Evolutionary conservation across 2,329 filamentous ascomycete genomes (phyloP).

Genomic region (Exophiala spinifera): DNA sequence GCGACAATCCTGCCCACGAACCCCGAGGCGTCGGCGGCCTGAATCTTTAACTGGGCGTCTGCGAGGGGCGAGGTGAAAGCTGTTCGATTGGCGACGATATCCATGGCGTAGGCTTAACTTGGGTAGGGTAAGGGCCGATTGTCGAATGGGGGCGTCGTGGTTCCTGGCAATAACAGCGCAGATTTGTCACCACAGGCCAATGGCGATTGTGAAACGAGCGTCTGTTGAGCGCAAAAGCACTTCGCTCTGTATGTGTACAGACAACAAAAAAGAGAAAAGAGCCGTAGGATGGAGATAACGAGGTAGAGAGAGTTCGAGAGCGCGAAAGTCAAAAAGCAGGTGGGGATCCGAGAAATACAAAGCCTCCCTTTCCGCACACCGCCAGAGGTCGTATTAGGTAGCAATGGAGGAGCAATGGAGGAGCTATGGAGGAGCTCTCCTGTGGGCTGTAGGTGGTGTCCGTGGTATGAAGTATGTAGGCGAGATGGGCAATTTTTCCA

Average conservation of each 20-base stretch:
- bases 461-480: no score
- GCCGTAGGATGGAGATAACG: background rate
- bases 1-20: conserved; percentile 20
- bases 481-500: no score
- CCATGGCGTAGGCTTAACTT: conserved; percentile 18
- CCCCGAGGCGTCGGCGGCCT: conserved; percentile 30
- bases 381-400: no score
- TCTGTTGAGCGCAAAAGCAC: background rate
- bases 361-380: no score
- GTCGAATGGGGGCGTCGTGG: conserved; percentile 20
- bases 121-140: background rate
- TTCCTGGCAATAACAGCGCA: background rate
- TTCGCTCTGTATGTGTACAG: background rate
- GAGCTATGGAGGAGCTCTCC: no score
- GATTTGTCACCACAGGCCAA: background rate
- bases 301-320: background rate
- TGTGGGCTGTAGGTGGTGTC: no score
- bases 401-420: no score
- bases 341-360: no score
- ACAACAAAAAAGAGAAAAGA: background rate
- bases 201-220: background rate
- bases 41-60: conserved; percentile 57
- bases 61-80: conserved; percentile 66
- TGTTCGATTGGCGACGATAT: conserved; percentile 59
- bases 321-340: no score